A percentile compares a stretch with the other conserved stretches of the same genome.
Evolutionary conservation across 176 grass and related monocot species (phyloP).

Genomic region (Hordeum marinum): DNA sequence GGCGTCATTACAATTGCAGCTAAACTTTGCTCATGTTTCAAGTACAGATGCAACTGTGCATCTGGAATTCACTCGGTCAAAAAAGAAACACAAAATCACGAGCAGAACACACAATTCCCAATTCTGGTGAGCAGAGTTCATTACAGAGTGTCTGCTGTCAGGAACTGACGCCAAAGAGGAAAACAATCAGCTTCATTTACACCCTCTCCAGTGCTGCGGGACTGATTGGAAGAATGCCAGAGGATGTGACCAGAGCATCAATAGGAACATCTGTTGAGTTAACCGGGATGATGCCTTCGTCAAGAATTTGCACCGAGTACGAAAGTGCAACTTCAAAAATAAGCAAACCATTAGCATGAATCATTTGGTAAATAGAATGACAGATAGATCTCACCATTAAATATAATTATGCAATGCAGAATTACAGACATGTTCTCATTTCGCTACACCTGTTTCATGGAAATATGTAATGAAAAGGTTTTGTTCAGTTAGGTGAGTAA

Average conservation of each 20-base stretch:
- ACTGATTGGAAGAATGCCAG: slow-evolving; percentile 66
- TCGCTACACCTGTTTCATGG: not conserved
- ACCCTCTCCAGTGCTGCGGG: slow-evolving; percentile 49
- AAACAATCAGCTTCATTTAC: not conserved
- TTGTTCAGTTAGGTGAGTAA: not conserved
- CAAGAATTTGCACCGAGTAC: slow-evolving; percentile 79
- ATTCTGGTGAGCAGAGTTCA: not conserved
- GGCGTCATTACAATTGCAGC: not conserved
- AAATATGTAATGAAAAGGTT: not conserved
- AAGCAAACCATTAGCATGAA: not conserved
- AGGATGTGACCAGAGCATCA: slow-evolving; percentile 64
- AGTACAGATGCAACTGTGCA: not conserved
- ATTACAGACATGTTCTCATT: not conserved
- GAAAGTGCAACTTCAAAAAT: slow-evolving; percentile 72
- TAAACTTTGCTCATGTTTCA: not conserved
- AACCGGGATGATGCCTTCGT: slow-evolving; percentile 58
- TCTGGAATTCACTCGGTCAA: not conserved
- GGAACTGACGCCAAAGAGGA: not conserved
- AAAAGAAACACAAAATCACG: slow-evolving; percentile 9
- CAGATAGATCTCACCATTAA: not conserved
- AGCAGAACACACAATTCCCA: not conserved
- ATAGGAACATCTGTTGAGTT: slow-evolving; percentile 65
- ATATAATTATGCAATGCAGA: not conserved
- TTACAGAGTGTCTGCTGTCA: not conserved
- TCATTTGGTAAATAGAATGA: not conserved